Evolutionary conservation across 345 rosid genomes (phyloP).

Genomic region (Erodium maritimum): DNA sequence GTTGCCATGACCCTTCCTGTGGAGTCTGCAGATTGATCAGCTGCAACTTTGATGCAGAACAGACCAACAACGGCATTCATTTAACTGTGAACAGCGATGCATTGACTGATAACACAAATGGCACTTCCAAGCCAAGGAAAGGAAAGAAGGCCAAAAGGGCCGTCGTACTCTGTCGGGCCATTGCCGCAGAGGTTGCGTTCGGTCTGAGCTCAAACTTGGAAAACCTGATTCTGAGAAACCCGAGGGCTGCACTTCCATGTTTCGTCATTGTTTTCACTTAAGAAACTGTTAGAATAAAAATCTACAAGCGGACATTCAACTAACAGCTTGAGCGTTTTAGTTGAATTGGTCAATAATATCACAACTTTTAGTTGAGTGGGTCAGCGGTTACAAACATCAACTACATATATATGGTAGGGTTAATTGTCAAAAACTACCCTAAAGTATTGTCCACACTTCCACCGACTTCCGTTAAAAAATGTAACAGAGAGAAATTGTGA

Average conservation of each 20-base stretch:
- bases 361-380: too few relatives aligned
- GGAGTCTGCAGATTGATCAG: conserved; percentile 24
- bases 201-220: conserved; percentile 5
- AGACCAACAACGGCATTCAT: conserved; percentile 17
- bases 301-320: too few relatives aligned
- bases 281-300: too few relatives aligned
- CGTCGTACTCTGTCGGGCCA: conserved; percentile 27
- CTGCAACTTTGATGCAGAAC: conserved; percentile 19
- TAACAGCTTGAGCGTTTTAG: too few relatives aligned
- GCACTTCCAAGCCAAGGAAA: conserved; percentile 12
- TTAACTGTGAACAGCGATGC: conserved; percentile 24
- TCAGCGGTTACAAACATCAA: too few relatives aligned
- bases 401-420: too few relatives aligned
- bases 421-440: too few relatives aligned
- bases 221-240: conserved; percentile 20
- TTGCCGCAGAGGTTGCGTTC: conserved; percentile 15
- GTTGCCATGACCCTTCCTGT: conserved; percentile 29
- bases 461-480: too few relatives aligned
- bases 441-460: too few relatives aligned
- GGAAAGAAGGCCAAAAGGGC: conserved; percentile 28
- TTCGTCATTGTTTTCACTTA: conserved; percentile 32
- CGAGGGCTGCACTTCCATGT: conserved; percentile 34
- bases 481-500: too few relatives aligned
- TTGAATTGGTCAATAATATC: too few relatives aligned
- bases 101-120: conserved; percentile 16